A percentile compares a stretch with the other conserved stretches of the same genome.
Conservation (phyloP, 1,284 basidiomycete species). For the Fomitopsis schrenkii region DNA sequence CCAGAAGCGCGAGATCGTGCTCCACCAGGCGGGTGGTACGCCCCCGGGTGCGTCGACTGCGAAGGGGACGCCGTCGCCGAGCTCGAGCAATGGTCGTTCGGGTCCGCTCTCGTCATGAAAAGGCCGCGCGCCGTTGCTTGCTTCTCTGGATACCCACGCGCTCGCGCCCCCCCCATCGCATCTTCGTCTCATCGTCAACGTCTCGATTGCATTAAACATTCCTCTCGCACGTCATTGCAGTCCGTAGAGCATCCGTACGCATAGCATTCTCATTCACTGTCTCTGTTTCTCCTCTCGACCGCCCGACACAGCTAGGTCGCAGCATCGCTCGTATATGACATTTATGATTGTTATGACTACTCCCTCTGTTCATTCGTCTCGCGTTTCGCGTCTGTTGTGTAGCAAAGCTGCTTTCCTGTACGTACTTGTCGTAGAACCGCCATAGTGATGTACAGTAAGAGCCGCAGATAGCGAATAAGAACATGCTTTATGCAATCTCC, state of each 20-base stretch:
- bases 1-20: conserved; percentile 49
- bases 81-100: conserved; percentile 21
- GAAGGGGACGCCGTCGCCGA: conserved; percentile 35
- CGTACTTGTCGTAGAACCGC: background rate
- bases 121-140: background rate
- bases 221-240: conserved; percentile 1
- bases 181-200: conserved; percentile 8
- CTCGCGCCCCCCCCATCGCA: background rate
- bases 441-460: conserved; percentile 3
- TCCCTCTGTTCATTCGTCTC: background rate
- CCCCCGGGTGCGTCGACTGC: conserved; percentile 28
- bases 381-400: background rate
- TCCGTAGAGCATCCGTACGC: background rate
- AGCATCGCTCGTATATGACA: background rate
- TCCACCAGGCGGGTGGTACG: conserved; percentile 36
- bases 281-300: background rate
- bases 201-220: conserved; percentile 1
- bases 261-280: background rate
- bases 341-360: conserved; percentile 8
- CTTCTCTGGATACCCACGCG: conserved; percentile 7
- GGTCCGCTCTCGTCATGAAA: background rate
- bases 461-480: background rate
- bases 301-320: background rate
- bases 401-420: conserved; percentile 1
- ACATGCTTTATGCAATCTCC: background rate